A percentile compares a stretch with the other conserved stretches of the same genome.
These are phyloP conservation scores for Suhomyces vadensis DNA, from an alignment of 805 yeast species.

Conservation along the genomic window DNA sequence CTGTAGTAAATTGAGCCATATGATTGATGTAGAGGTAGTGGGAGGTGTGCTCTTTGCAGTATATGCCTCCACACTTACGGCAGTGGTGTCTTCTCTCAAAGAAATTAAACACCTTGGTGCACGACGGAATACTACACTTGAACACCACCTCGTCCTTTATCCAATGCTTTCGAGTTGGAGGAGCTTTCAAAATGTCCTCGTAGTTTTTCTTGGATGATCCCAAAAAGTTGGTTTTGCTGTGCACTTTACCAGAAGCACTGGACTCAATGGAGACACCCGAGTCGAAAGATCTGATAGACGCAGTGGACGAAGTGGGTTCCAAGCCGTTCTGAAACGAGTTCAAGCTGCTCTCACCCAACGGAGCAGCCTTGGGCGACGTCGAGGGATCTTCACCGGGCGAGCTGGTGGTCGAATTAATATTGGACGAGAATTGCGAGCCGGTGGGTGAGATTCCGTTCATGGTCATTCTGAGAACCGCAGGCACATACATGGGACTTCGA, in stretches of 20 bases:
- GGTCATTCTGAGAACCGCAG: slow-evolving; percentile 74
- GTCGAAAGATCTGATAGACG: slow-evolving; percentile 34
- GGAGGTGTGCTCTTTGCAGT: slow-evolving; percentile 67
- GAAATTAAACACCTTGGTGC: slow-evolving; percentile 69
- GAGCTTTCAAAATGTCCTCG: slow-evolving; percentile 31
- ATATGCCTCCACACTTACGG: slow-evolving; percentile 80
- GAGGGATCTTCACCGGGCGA: slow-evolving; percentile 9
- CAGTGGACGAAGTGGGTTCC: slow-evolving; percentile 14
- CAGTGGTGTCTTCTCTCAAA: slow-evolving; percentile 84
- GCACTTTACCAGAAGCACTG: slow-evolving; percentile 6
- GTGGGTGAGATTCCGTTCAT: slow-evolving; percentile 12
- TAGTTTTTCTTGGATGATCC: slow-evolving; percentile 24
- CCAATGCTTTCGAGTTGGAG: slow-evolving; percentile 70
- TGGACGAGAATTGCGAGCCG: not conserved
- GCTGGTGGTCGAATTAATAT: slow-evolving; percentile 4
- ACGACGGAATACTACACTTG: slow-evolving; percentile 57
- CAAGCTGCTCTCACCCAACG: slow-evolving; percentile 10
- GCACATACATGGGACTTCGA: slow-evolving; percentile 83
- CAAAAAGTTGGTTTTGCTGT: slow-evolving; percentile 23
- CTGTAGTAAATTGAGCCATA: slow-evolving; percentile 64
- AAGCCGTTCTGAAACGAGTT: slow-evolving; percentile 6
- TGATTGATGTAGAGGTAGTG: slow-evolving; percentile 56
- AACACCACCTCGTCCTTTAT: slow-evolving; percentile 62
- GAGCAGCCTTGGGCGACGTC: slow-evolving; percentile 16
- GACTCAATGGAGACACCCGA: slow-evolving; percentile 33